Conservation (phyloP, 306 rosid genomes). For the Geum urbanum region DNA sequence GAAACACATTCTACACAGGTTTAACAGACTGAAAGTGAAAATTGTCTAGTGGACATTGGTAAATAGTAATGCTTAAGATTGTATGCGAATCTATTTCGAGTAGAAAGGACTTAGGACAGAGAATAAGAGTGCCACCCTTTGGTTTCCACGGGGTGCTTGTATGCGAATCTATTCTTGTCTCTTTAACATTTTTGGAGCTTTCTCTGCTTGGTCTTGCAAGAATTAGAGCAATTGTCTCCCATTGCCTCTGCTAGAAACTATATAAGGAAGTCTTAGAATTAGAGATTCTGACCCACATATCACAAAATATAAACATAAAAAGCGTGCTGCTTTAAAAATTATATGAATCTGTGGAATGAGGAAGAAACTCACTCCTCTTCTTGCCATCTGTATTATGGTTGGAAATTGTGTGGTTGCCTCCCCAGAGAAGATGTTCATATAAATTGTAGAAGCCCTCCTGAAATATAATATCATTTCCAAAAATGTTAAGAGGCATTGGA, state of each 20-base stretch:
- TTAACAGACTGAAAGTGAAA: too few relatives aligned
- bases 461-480: constrained; percentile 10
- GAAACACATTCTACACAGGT: too few relatives aligned
- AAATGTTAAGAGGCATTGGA: background rate
- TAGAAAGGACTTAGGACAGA: constrained; percentile 91
- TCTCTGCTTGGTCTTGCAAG: constrained; percentile 48
- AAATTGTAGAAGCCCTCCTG: constrained; percentile 58
- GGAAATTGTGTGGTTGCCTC: constrained; percentile 60
- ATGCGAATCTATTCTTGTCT: constrained; percentile 23
- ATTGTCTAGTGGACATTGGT: too few relatives aligned
- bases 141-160: constrained; percentile 19
- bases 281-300: background rate
- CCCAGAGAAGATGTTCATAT: constrained; percentile 66
- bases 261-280: constrained; percentile 11
- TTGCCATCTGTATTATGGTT: constrained; percentile 63
- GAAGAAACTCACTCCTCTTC: constrained; percentile 80
- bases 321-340: background rate
- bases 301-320: background rate
- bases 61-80: too few relatives aligned
- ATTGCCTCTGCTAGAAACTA: constrained; percentile 85
- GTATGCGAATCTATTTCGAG: too few relatives aligned
- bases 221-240: constrained; percentile 81
- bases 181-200: constrained; percentile 28
- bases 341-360: constrained; percentile 12
- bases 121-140: constrained; percentile 74